These are phyloP conservation scores for Dactylella cylindrospora DNA, from an alignment of 2,329 filamentous ascomycete species.

Conservation along the genomic window DNA sequence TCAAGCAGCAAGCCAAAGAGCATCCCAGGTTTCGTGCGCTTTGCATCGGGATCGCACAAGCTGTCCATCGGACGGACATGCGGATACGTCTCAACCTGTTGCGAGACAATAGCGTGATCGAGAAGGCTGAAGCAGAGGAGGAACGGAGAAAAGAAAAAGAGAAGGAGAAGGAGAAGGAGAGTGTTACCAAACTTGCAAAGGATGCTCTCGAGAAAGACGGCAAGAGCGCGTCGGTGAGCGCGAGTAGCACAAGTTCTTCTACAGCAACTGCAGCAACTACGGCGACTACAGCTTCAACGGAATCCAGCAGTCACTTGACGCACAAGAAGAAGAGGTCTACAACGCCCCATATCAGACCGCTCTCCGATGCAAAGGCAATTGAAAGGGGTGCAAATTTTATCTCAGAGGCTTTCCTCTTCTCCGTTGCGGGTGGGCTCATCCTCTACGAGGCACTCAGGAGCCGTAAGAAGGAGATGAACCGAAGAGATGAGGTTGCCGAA, in stretches of 20 bases:
- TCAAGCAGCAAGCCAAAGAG: slow-evolving; percentile 68
- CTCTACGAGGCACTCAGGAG: slow-evolving; percentile 65
- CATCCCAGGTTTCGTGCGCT: slow-evolving; percentile 66
- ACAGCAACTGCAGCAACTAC: not conserved
- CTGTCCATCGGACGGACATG: slow-evolving; percentile 68
- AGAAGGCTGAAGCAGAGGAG: slow-evolving; percentile 64
- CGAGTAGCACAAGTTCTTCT: slow-evolving; percentile 52
- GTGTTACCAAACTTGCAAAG: slow-evolving; percentile 19
- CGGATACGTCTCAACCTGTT: slow-evolving; percentile 66
- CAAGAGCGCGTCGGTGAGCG: slow-evolving; percentile 53
- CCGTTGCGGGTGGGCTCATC: slow-evolving; percentile 64
- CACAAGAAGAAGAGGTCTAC: slow-evolving; percentile 46
- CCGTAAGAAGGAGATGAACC: slow-evolving; percentile 62
- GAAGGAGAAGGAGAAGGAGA: slow-evolving; percentile 53
- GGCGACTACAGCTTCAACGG: slow-evolving; percentile 2
- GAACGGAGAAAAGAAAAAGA: slow-evolving; percentile 58
- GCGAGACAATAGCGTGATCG: slow-evolving; percentile 64
- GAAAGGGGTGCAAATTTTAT: slow-evolving; percentile 70
- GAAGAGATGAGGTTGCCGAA: slow-evolving; percentile 64
- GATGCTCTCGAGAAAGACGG: slow-evolving; percentile 35
- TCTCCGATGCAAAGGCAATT: slow-evolving; percentile 68
- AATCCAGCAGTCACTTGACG: not conserved
- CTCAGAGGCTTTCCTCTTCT: slow-evolving; percentile 66
- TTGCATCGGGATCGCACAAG: slow-evolving; percentile 65
- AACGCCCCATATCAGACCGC: slow-evolving; percentile 62